Conservation (phyloP, 805 yeast species). For the Pichia pseudocactophila region DNA sequence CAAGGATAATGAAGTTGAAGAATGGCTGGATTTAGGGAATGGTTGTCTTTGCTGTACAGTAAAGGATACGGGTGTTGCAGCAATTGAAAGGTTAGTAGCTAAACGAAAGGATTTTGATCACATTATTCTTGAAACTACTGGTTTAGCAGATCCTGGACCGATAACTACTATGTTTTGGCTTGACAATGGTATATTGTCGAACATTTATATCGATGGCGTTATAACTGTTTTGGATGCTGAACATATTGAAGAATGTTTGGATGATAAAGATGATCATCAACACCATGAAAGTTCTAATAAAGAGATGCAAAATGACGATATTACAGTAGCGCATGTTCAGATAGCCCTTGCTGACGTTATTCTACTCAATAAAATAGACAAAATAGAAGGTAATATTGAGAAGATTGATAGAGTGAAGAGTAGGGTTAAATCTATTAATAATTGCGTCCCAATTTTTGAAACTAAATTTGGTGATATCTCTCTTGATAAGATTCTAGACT, state of each 20-base stretch:
- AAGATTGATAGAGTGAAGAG: constrained; percentile 15
- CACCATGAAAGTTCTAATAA: constrained; percentile 29
- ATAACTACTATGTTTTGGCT: constrained; percentile 97
- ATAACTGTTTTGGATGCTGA: constrained; percentile 77
- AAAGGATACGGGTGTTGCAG: constrained; percentile 88
- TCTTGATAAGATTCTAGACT: constrained; percentile 57
- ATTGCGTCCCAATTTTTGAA: constrained; percentile 54
- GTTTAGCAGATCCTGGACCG: constrained; percentile 96
- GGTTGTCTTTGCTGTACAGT: constrained; percentile 97
- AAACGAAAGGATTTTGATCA: constrained; percentile 68
- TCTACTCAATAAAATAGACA: constrained; percentile 72
- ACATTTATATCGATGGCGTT: constrained; percentile 85
- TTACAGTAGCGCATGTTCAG: constrained; percentile 83
- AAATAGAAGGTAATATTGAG: constrained; percentile 22
- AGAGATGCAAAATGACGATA: constrained; percentile 24
- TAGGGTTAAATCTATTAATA: constrained; percentile 49
- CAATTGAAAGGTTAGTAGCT: constrained; percentile 79
- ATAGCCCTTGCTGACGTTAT: constrained; percentile 84
- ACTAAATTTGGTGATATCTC: constrained; percentile 71
- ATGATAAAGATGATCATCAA: constrained; percentile 42
- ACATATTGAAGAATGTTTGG: constrained; percentile 55
- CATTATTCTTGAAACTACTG: constrained; percentile 89
- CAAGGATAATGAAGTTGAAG: constrained; percentile 55
- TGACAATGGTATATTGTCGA: constrained; percentile 78
- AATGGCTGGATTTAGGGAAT: constrained; percentile 94